Evolutionary conservation across 2,329 filamentous ascomycete genomes (phyloP), one percentile per base, ranked within the genome.

Genomic region (Orbilia oligospora): DNA sequence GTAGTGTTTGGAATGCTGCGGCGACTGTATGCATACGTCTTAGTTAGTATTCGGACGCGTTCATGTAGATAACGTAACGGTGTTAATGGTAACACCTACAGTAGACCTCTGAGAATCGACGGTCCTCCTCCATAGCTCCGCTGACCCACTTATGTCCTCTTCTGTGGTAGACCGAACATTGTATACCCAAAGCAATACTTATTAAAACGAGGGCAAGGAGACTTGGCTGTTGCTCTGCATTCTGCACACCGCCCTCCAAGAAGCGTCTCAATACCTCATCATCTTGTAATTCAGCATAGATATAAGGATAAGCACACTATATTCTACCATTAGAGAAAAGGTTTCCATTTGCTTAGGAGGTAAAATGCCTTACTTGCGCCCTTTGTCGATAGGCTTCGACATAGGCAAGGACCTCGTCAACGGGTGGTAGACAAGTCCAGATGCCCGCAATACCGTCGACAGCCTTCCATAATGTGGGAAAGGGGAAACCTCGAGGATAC

Each of bases 281-380:
- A 41, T 77, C 73, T 71, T 77, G 73, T 22, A 77, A 24, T 30
- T 77, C 73, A 3, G 73, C 73, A 55, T 77, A 77, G 10, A 77
- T 77, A 44, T 77, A 77, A 6, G 73, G 73, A 68, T 77, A 77
- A 36, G 73, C 73, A 33, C 73, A 77, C 73, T 77, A 56, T 30
- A 20, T 12, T 20, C 2, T 14, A 9, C 4, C 14, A 36, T 58
- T 44, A 56, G 33, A 0, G n/a, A 44, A 12, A 61, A 18, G 9
- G 0, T 10, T 41, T 33, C 22, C 24, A n/a, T 12, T 48, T 12
- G 27, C n/a, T 8, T 9, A 30, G 18, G 12, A 18, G 24, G 18
- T 12, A 30, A 49, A 46, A 41, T 30, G 4, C 16, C 49, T 18
- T 67, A 77, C 73, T 67, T 77, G 73, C 16, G 73, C 73, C 44